Percentiles rank a stretch among this genome's conserved stretches.
Evolutionary conservation across 768 basidiomycete species (phyloP).

Genomic region (Tephrocybe sp.): DNA sequence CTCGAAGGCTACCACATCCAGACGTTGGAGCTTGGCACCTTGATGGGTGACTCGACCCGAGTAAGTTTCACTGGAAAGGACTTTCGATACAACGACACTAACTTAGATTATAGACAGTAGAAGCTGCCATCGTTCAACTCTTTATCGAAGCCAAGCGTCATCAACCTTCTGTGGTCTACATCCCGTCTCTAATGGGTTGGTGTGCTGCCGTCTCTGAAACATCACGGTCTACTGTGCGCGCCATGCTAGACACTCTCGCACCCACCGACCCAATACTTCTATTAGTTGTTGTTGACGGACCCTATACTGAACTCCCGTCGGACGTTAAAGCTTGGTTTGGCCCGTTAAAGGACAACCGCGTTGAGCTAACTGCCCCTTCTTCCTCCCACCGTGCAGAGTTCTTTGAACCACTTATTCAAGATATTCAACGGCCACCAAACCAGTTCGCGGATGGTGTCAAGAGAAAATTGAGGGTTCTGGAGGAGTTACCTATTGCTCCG

Average conservation of each 20-base stretch:
- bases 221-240: conserved; percentile 77
- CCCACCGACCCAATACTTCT: conserved; percentile 94
- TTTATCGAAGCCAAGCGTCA: conserved; percentile 97
- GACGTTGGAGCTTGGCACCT: conserved; percentile 83
- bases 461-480: conserved; percentile 78
- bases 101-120: conserved; percentile 57
- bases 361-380: conserved; percentile 57
- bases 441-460: conserved; percentile 88
- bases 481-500: conserved; percentile 84
- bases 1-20: conserved; percentile 96
- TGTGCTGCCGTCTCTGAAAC: conserved; percentile 82
- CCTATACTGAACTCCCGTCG: conserved; percentile 61
- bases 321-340: conserved; percentile 96
- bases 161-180: conserved; percentile 93
- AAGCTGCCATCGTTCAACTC: conserved; percentile 91
- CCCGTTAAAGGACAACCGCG: conserved; percentile 64
- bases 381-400: conserved; percentile 62
- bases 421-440: conserved; percentile 74
- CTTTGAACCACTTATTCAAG: conserved; percentile 70
- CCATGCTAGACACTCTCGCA: conserved; percentile 87
- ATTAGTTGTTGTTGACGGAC: conserved; percentile 83
- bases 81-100: conserved; percentile 1
- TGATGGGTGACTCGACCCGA: conserved; percentile 86
- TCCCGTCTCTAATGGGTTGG: conserved; percentile 87
- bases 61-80: conserved; percentile 40